Evolutionary conservation across 2,329 filamentous ascomycete genomes (phyloP).

Genomic region (Aspergillus ibericus): DNA sequence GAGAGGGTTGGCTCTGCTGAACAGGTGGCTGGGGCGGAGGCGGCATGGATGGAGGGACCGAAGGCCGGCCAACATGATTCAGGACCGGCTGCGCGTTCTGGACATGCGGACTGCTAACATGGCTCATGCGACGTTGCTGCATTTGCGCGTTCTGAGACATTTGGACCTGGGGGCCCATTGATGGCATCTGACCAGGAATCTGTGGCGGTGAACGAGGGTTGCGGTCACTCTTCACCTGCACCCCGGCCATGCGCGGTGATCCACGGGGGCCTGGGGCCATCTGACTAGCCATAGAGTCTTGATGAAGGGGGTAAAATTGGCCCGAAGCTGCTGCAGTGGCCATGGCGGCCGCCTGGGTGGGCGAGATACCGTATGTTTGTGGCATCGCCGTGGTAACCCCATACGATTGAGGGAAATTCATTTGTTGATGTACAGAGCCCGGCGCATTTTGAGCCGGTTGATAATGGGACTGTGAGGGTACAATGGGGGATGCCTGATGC

Average conservation of each 20-base stretch:
- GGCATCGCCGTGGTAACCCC: slow-evolving; percentile 74
- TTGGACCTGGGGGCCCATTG: slow-evolving; percentile 48
- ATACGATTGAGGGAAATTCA: slow-evolving; percentile 78
- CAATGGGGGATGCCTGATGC: slow-evolving; percentile 75
- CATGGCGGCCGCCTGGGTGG: slow-evolving; percentile 89
- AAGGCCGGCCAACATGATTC: slow-evolving; percentile 62
- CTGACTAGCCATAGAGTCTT: slow-evolving; percentile 67
- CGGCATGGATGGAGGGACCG: slow-evolving; percentile 53
- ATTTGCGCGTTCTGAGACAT: slow-evolving; percentile 60
- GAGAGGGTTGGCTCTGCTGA: slow-evolving; percentile 71
- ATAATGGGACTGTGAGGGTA: slow-evolving; percentile 72
- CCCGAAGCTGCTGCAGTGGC: slow-evolving; percentile 90
- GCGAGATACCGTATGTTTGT: slow-evolving; percentile 70
- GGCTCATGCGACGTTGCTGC: slow-evolving; percentile 69
- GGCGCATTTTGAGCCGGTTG: slow-evolving; percentile 62
- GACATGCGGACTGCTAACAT: slow-evolving; percentile 71
- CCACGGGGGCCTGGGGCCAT: slow-evolving; percentile 56
- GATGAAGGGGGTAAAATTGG: slow-evolving; percentile 71
- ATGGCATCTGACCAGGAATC: slow-evolving; percentile 61
- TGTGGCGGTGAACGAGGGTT: slow-evolving; percentile 75
- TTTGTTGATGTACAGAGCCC: slow-evolving; percentile 64
- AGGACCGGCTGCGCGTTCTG: slow-evolving; percentile 74
- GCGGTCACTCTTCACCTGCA: slow-evolving; percentile 70
- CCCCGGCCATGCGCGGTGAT: slow-evolving; percentile 73
- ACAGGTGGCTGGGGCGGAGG: slow-evolving; percentile 57